Base-by-base conservation (phyloP, 2,329 filamentous ascomycete genomes). In the Paraphaeosphaeria sporulosa region DNA sequence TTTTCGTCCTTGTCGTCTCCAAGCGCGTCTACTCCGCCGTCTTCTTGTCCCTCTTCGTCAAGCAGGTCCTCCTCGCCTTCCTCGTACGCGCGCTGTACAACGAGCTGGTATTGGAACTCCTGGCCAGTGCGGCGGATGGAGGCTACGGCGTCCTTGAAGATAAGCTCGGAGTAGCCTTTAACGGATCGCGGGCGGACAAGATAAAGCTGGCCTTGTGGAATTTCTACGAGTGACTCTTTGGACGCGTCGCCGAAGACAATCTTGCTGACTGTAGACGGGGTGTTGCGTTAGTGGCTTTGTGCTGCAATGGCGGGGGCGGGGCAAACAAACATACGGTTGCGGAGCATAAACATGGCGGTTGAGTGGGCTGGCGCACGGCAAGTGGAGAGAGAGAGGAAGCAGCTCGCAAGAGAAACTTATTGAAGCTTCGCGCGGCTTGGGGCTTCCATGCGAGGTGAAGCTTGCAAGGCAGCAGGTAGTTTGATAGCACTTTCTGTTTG, bases 151-250 rank as follows among this genome's bases (percentile, higher is more conserved):
- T 99, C 95, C 79, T 95, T 97, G 85, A 97, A 99, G 80, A 99
- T 96, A 76, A 98, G 93, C 80, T 99, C 95, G 1, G 94, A 97
- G 78, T 97, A 98, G 67, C 95, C 95, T 79, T 99, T 99, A 59
- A 94, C 93, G 8, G 94, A 98, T 52, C 93, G 87, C 12, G 95
- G 95, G 71, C 95, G 92, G 71, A 99, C 95, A 68, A 99, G 90
- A 79, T 97, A 99, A 47, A 99, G 92, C 79, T 98, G 94, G 75
- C 95, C 95, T 79, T 98, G 93, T 17, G 94, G 89, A 46, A 99
- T 89, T 77, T 98, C 94, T 80, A 97, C 93, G 75, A 99, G 88
- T 50, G 93, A 91, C 82, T 98, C 94, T 79, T 97, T 94, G 76
- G 89, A 92, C 72, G 87, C 87, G 78, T 96, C 93, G 66, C 89